Base-by-base conservation (phyloP, 768 basidiomycete genomes). In the Suillus ampliporus region DNA sequence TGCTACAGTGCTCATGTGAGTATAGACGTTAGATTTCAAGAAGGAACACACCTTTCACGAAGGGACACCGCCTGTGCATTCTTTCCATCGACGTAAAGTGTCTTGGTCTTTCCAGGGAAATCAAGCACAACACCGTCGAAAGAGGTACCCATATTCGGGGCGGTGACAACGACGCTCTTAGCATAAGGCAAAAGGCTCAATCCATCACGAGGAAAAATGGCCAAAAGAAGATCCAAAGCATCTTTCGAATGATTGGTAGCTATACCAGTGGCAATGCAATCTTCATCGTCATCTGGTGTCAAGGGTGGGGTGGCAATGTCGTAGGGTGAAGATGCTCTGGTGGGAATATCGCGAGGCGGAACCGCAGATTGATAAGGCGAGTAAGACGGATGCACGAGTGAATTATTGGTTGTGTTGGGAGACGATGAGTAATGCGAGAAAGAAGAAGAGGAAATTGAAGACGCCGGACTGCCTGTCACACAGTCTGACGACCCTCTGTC, bases 401-500 rank as follows among this genome's bases (percentile, higher is more conserved):
- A 61, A 65, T 60, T 65, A 64, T 61, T 44, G 47, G 54, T 21
- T 62, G 71, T 72, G 37, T 70, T 66, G 17, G 67, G 61, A 64
- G 75, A 74, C 60, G 76, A 69, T 61, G 72, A 77, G 67, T 66
- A 69, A 51, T 67, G 71, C 57, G 75, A 72, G 64, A 69, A 66
- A 62, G 80, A 78, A 68, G 80, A 76, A 77, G 79, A 76, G 72
- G 84, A 80, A 70, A 81, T 77, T 65, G 76, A 78, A 74, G 82
- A 81, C 92, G 91, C 86, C 89, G 85, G 84, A 82, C 88, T 84
- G 91, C 86, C 93, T 95, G 90, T 95, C 93, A 95, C 93, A 86
- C 91, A 89, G 85, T 85, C 87, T 83, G 87, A 89, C 92, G 93
- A 95, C 93, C 93, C 93, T 90, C 93, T 74, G 75, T 92, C 89